Percentiles rank a stretch among this genome's conserved stretches.
These are phyloP conservation scores for Cornus suecica DNA, from an alignment of 148 eudicot species.

Conservation along the genomic window DNA sequence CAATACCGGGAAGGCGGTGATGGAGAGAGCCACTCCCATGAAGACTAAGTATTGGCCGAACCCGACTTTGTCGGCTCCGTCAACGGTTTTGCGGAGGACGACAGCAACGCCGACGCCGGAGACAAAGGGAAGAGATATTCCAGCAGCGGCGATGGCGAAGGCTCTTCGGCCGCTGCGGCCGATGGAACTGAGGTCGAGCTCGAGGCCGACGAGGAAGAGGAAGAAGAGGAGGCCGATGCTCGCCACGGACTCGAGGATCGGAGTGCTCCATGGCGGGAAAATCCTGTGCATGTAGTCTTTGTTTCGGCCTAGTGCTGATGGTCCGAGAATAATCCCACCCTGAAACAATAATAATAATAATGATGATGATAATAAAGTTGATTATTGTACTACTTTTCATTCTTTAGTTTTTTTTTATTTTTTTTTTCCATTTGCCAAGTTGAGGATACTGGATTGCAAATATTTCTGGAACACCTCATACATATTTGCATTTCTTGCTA, in stretches of 20 bases:
- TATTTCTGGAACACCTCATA: no score
- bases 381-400: no score
- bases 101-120: constrained; percentile 31
- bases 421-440: no score
- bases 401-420: no score
- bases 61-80: constrained; percentile 2
- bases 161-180: constrained; percentile 37
- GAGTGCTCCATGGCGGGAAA: neutral
- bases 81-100: constrained; percentile 15
- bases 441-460: no score
- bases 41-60: constrained; percentile 38
- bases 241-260: constrained; percentile 42
- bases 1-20: constrained; percentile 51
- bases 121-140: constrained; percentile 45
- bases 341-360: neutral
- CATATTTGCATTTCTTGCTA: no score
- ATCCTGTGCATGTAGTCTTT: neutral
- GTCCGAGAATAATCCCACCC: constrained; percentile 7
- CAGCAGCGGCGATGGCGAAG: constrained; percentile 34
- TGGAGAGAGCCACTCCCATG: constrained; percentile 52
- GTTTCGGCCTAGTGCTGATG: constrained; percentile 7
- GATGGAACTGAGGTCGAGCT: constrained; percentile 41
- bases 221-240: constrained; percentile 50
- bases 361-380: no score
- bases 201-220: constrained; percentile 48